Conservation (phyloP, 805 yeast genomes). For the Saccharomycopsis lassenensis region DNA sequence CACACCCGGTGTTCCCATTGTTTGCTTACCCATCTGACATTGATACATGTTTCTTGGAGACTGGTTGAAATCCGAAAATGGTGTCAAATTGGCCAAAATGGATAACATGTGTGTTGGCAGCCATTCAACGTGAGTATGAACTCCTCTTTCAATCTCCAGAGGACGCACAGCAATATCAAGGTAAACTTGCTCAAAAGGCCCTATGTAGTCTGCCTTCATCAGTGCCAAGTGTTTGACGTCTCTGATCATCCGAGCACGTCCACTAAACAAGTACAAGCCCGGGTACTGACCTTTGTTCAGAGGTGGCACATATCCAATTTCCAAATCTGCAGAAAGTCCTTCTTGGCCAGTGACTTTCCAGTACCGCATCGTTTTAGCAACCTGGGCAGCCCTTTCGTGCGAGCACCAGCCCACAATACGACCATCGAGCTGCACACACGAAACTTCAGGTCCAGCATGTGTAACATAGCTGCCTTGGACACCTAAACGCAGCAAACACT, state of each 20-base stretch:
- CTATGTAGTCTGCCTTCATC: slow-evolving; percentile 75
- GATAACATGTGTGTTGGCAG: slow-evolving; percentile 92
- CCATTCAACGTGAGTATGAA: slow-evolving; percentile 89
- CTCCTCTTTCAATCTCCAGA: slow-evolving; percentile 68
- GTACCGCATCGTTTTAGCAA: slow-evolving; percentile 82
- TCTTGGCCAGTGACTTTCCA: slow-evolving; percentile 83
- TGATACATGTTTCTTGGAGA: slow-evolving; percentile 99
- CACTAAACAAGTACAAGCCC: slow-evolving; percentile 84
- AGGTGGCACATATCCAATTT: slow-evolving; percentile 95
- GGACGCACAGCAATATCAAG: slow-evolving; percentile 95
- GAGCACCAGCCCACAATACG: slow-evolving; percentile 88
- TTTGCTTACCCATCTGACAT: slow-evolving; percentile 99
- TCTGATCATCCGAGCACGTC: slow-evolving; percentile 90
- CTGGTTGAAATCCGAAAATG: slow-evolving; percentile 96
- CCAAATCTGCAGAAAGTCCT: slow-evolving; percentile 77
- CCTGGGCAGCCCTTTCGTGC: slow-evolving; percentile 73
- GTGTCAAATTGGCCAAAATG: slow-evolving; percentile 92
- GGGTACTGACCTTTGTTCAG: slow-evolving; percentile 94
- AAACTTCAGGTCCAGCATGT: slow-evolving; percentile 79
- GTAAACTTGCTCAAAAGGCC: slow-evolving; percentile 97
- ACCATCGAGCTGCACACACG: slow-evolving; percentile 93
- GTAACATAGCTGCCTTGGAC: slow-evolving; percentile 69
- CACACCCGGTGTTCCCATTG: slow-evolving; percentile 99
- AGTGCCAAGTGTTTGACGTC: slow-evolving; percentile 88
- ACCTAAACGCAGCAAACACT: slow-evolving; percentile 59